These are phyloP conservation scores for Iris macrosiphon DNA, from an alignment of 106 monocot genomes.

Conservation along the genomic window DNA sequence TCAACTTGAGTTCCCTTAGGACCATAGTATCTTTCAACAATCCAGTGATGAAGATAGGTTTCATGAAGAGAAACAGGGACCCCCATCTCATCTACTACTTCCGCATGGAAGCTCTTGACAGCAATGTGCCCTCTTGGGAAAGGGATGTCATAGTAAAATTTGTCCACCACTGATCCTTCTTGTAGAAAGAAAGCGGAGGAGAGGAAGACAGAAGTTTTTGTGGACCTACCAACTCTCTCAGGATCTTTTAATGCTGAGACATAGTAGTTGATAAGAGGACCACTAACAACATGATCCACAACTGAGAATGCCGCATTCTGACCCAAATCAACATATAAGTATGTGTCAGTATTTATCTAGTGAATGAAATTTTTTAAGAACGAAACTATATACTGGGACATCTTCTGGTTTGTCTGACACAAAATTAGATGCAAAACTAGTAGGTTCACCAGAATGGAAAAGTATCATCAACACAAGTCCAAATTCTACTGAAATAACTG, in stretches of 20 bases:
- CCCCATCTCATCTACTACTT: constrained; percentile 60
- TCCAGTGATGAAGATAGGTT: constrained; percentile 89
- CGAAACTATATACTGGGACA: too few relatives aligned
- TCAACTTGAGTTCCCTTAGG: background rate
- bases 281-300: background rate
- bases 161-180: constrained; percentile 54
- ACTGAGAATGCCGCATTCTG: constrained; percentile 6
- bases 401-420: too few relatives aligned
- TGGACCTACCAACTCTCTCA: background rate
- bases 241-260: background rate
- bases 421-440: too few relatives aligned
- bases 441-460: too few relatives aligned
- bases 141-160: constrained; percentile 35
- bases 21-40: constrained; percentile 39
- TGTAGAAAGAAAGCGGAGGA: constrained; percentile 49
- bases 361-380: too few relatives aligned
- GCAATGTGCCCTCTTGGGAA: constrained; percentile 80
- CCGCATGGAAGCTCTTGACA: constrained; percentile 70
- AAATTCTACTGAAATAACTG: too few relatives aligned
- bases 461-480: too few relatives aligned
- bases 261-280: background rate
- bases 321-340: too few relatives aligned
- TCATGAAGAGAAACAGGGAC: constrained; percentile 64
- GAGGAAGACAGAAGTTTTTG: constrained; percentile 50
- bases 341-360: too few relatives aligned